A percentile compares a stretch with the other conserved stretches of the same genome.
Evolutionary conservation across 2,329 filamentous ascomycete genomes (phyloP).

Genomic region (Elsinoe fawcettii): DNA sequence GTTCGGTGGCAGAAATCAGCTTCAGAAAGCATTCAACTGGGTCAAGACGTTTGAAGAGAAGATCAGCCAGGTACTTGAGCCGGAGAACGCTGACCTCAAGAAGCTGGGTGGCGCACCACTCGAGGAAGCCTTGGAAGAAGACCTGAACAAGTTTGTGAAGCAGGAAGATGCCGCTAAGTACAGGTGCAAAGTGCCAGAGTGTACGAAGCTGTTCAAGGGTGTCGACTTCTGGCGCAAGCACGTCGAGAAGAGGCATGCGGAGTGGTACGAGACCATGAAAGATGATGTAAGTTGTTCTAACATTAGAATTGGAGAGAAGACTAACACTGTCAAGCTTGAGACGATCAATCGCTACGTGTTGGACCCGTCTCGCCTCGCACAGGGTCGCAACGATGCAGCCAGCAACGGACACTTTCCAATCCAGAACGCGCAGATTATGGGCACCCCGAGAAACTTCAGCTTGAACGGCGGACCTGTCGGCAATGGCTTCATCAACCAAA

Average conservation of each 20-base stretch:
- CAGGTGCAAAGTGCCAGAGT: conserved; percentile 92
- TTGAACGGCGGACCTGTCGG: conserved; percentile 44
- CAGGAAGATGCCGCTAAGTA: conserved; percentile 97
- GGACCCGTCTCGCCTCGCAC: conserved; percentile 89
- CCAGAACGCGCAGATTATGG: conserved; percentile 54
- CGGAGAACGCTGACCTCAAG: conserved; percentile 74
- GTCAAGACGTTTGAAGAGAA: conserved; percentile 98
- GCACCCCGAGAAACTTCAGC: conserved; percentile 88
- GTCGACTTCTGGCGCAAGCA: conserved; percentile 97
- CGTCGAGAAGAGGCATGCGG: conserved; percentile 86
- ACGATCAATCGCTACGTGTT: conserved; percentile 92
- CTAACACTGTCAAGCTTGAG: conserved; percentile 54
- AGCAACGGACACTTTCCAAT: conserved; percentile 93
- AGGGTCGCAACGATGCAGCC: conserved; percentile 86
- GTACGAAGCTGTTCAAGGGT: conserved; percentile 94
- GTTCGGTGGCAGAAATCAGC: conserved; percentile 53
- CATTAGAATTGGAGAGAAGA: conserved; percentile 18
- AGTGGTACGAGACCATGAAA: conserved; percentile 74
- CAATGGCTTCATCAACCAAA: conserved; percentile 14
- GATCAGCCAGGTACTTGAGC: conserved; percentile 83
- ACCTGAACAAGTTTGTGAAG: conserved; percentile 80
- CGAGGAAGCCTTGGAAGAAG: conserved; percentile 80
- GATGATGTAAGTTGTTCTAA: conserved; percentile 60
- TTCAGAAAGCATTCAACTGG: conserved; percentile 95
- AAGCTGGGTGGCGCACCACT: conserved; percentile 84